These are phyloP conservation scores for Elongisporangium senticosum DNA, from an alignment of 352 stramenopile genomes.

Conservation along the genomic window DNA sequence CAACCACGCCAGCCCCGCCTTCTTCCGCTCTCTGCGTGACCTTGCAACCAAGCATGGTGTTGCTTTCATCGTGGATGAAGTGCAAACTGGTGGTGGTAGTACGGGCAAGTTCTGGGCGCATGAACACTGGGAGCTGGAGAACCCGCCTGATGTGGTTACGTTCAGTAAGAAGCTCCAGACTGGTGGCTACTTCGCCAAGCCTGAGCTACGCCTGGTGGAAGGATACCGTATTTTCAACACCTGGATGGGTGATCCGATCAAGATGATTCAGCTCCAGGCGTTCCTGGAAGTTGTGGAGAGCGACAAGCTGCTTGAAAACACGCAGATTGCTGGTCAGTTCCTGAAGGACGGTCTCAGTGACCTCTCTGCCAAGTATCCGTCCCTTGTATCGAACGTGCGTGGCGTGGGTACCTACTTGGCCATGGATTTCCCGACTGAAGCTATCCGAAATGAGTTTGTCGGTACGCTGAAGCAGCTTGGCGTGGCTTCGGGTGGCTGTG, in stretches of 20 bases:
- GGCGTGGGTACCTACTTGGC: conserved; percentile 77
- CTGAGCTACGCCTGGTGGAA: conserved; percentile 60
- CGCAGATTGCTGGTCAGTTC: conserved; percentile 62
- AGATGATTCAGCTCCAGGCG: conserved; percentile 77
- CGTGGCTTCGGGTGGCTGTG: conserved; percentile 62
- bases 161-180: conserved; percentile 87
- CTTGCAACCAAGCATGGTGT: conserved; percentile 54
- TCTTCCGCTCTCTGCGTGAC: conserved; percentile 56
- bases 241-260: conserved; percentile 83
- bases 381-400: conserved; percentile 65
- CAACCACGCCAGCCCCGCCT: conserved; percentile 66
- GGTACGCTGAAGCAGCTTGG: conserved; percentile 49
- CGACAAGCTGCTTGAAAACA: conserved; percentile 66
- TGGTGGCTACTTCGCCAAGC: conserved; percentile 76
- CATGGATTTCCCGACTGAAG: conserved; percentile 64
- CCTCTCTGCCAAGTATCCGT: conserved; percentile 42
- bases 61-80: conserved; percentile 83
- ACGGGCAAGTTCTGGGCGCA: conserved; percentile 85
- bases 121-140: conserved; percentile 72
- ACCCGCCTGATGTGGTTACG: conserved; percentile 76
- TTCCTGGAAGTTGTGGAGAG: conserved; percentile 62
- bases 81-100: conserved; percentile 76
- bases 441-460: conserved; percentile 62
- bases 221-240: conserved; percentile 86
- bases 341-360: conserved; percentile 46